Evolutionary conservation across 352 stramenopile genomes (phyloP).

Genomic region (Phytophthora constricta): DNA sequence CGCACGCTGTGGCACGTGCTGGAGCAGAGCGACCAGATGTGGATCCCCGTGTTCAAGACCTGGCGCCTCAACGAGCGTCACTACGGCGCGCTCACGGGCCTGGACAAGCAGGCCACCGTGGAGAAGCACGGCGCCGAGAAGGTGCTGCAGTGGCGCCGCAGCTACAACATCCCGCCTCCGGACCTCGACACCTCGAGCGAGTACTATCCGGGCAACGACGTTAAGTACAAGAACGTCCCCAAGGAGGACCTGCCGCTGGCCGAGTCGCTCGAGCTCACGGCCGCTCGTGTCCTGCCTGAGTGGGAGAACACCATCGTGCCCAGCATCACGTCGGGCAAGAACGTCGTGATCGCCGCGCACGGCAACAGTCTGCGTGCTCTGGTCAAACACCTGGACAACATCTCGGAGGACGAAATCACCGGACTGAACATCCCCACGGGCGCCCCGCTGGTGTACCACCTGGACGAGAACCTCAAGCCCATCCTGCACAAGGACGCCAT

Average conservation of each 20-base stretch:
- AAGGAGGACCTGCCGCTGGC: constrained; percentile 89
- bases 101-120: constrained; percentile 92
- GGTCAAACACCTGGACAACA: constrained; percentile 95
- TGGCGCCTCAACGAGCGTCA: constrained; percentile 94
- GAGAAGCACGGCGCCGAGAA: constrained; percentile 92
- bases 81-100: constrained; percentile 90
- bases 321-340: constrained; percentile 92
- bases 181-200: constrained; percentile 90
- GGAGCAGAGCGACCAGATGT: constrained; percentile 94
- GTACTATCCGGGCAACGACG: constrained; percentile 93
- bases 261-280: constrained; percentile 95
- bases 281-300: constrained; percentile 91
- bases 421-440: constrained; percentile 95
- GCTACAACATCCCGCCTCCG: constrained; percentile 98
- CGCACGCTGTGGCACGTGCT: constrained; percentile 95
- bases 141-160: constrained; percentile 96
- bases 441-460: constrained; percentile 85
- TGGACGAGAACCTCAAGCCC: constrained; percentile 87
- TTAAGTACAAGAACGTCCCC: constrained; percentile 90
- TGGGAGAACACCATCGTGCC: constrained; percentile 93
- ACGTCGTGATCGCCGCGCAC: constrained; percentile 96
- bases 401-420: constrained; percentile 93
- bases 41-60: constrained; percentile 94
- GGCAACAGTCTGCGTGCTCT: constrained; percentile 94
- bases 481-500: constrained; percentile 87